Evolutionary conservation across 2,329 filamentous ascomycete genomes (phyloP), one percentile per base, ranked within the genome.

Genomic region (Fusarium sp.): DNA sequence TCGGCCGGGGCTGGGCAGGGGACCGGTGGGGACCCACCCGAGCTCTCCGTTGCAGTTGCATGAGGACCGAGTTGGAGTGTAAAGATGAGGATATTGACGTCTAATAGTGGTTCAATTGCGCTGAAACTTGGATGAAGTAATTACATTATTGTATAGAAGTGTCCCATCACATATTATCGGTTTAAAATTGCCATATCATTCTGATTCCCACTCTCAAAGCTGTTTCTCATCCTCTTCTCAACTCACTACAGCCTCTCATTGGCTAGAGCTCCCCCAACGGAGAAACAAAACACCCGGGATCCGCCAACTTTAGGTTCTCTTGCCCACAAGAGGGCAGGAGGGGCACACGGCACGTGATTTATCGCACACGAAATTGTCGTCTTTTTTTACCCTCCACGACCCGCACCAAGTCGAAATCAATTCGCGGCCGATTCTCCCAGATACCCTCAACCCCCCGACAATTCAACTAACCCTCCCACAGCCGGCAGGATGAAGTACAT

Each of bases 401-500:
- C 47, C 47, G 47, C 47, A 47, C 47, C 24, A 80, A 83, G 67
- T 67, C 70, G 37, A 40, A 45, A 59, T 79, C 78, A 80, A 78
- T 82, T 82, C 79, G 82, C 80, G 82, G 82, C 73, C 74, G 80
- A 79, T 79, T 79, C 76, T 78, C 78, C 75, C 20, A 82, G 82
- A 83, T 82, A 83, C 82, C 82, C 82, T 83, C 82, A 82, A 82
- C 81, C 78, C 79, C 78, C 83, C 81, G 82, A 52, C 84, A 27
- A 50, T 27, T 27, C 47, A 29, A 85, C 84, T 82, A 83, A 82
- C 82, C 82, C 82, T 52, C 82, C 83, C 84, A 84, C 83, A 82
- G 85, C 85, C 87, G 88, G 89, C 93, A 98, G 94, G 89, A 98
- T 98, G 96, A 97, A 94, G 91, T 98, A 98, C 94, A 98, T 99